Evolutionary conservation across 2,329 filamentous ascomycete genomes (phyloP), one percentile per base, ranked within the genome.

Genomic region (Grosmannia clavigera): DNA sequence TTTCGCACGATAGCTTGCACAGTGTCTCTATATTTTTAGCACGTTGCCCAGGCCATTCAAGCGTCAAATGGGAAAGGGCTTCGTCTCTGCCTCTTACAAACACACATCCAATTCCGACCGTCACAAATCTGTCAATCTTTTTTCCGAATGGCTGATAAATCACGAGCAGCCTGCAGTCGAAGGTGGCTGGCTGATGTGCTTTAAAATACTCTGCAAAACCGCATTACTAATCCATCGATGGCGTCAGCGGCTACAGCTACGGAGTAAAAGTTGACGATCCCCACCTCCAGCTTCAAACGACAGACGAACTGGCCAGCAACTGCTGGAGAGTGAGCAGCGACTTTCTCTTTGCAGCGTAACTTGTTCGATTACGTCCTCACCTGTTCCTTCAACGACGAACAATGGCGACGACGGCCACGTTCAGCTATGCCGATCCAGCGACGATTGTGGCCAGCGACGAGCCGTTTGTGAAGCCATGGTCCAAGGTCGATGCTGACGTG

Each of bases 401-500:
- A 10, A 62, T 61, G 58, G 65, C 65, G 48, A 69, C 67, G 11
- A 66, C 67, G 19, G 67, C 64, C 50, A 57, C 67, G 2, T 85
- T 87, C 73, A 78, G 78, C 62, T 82, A 86, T 70, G 82, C 86
- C 63, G 83, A 87, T 67, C 73, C 77, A 1, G 66, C 74, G 1
- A 77, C 77, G 27, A 76, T 73, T 54, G 58, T 60, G 22, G 61
- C 57, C 58, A 43, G 40, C 40, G 63, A 77, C 63, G 72, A 66
- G 5, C 64, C 66, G 19, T 67, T 72, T 64, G 71, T 70, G 59
- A 83, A 83, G 67, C 80, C 83, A 1, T 87, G 84, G 84, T 68
- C 73, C 65, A 87, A 87, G 66, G 84, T 87, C 48, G 84, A 87
- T 67, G 78, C 76, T 0, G 78, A 79, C 51, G 78, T 76, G 19